Evolutionary conservation across 805 yeast genomes (phyloP), one percentile per base, ranked within the genome.

Genomic region (Sugiyamaella smithiae): DNA sequence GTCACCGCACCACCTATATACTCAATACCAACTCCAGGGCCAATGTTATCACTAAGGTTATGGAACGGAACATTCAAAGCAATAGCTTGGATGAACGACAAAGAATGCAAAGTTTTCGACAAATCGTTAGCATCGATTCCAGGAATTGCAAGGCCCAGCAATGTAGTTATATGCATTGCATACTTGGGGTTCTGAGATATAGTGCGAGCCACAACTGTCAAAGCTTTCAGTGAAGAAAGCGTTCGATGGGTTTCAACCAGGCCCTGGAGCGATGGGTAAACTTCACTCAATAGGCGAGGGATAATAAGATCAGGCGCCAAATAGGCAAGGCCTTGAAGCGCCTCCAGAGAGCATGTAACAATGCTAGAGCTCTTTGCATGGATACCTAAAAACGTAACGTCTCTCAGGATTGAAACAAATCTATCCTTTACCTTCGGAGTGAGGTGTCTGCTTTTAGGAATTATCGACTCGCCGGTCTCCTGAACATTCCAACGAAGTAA

Each of bases 91-190:
- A 93, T 75, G 16, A 85, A 75, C 50, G 82, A 77, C 35, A 90
- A 67, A 0, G 95, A 77, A 45, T 80, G 75, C 12, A 81, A 72
- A 0, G 96, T 83, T 61, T 90, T 79, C 11, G 72, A 74, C 43
- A 88, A 73, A 65, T 93, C 99, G 62, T 90, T 93, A 0, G 90
- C 78, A 62, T 93, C 98, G 24, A 93, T 81, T 25, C 93, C 96
- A 0, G 89, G 86, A 5, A 89, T 64, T 1, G 83, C 69, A 64
- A 88, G 73, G 23, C 82, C 77, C 33, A 90, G 63, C 12, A 93
- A 70, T 46, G 95, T 78, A 0, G 95, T 80, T 9, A 88, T 69
- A 59, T 93, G 99, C 9, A 87, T 81, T 38, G 96, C 71, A 61
- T 77, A 88, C 1, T 80, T 65, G 1, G 84, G 84, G 1, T 78